A percentile compares a stretch with the other conserved stretches of the same genome.
phyloP scores from a whole-genome alignment of 148 eudicot species.

The Polygonum aviculare region DNA sequence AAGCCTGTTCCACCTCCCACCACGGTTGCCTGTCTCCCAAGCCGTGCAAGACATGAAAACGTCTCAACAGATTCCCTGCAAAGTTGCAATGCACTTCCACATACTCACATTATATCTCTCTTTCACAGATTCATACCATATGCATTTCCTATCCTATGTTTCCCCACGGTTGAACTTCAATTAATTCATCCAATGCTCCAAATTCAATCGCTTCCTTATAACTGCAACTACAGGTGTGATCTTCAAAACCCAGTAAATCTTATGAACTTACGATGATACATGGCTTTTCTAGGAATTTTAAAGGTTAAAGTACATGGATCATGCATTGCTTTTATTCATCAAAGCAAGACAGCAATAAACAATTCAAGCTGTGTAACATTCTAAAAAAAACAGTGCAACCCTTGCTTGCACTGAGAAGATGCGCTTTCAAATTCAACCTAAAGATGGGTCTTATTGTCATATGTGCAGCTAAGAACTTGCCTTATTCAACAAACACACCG shows the following conservation, averaged over 20 bases:
- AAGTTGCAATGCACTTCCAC: too few species aligned
- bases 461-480: neutral
- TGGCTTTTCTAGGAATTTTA: neutral
- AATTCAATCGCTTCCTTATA: neutral
- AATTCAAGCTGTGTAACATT: neutral
- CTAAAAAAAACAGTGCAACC: neutral
- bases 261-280: neutral
- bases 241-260: neutral
- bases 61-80: too few species aligned
- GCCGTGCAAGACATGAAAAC: too few species aligned
- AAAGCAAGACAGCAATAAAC: neutral
- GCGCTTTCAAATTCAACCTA: neutral
- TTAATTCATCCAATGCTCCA: neutral
- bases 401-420: neutral
- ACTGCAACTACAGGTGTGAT: neutral
- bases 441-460: neutral
- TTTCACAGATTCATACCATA: neutral
- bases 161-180: neutral
- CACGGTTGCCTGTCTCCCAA: neutral
- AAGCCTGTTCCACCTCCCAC: neutral
- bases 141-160: neutral
- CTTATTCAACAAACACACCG: neutral
- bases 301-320: too few species aligned
- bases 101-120: neutral
- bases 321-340: neutral